These are phyloP conservation scores for Fusarium sp. DNA, from an alignment of 2,329 filamentous ascomycete genomes.

Conservation along the genomic window DNA sequence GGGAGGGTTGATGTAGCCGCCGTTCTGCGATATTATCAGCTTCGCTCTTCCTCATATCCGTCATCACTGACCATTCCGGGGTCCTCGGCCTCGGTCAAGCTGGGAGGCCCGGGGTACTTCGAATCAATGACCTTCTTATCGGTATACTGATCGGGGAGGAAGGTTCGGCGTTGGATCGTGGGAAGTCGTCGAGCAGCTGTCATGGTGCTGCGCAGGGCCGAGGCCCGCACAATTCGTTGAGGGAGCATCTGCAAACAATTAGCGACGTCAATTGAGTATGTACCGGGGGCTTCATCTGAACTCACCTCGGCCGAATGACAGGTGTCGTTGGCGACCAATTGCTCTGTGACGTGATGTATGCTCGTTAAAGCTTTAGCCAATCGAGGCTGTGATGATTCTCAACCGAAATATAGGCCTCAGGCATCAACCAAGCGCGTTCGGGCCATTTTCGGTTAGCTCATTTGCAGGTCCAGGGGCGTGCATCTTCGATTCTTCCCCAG, in stretches of 20 bases:
- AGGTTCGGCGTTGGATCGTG: conserved; percentile 68
- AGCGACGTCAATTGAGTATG: conserved; percentile 32
- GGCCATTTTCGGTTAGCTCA: conserved; percentile 47
- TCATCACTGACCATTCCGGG: conserved; percentile 70
- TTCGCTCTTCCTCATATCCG: conserved; percentile 9
- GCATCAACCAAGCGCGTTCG: conserved; percentile 45
- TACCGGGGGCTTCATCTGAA: background rate
- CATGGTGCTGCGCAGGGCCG: conserved; percentile 58
- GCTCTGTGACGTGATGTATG: conserved; percentile 51
- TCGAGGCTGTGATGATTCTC: conserved; percentile 51
- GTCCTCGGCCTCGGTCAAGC: conserved; percentile 70
- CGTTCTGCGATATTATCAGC: conserved; percentile 70
- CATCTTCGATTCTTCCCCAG: conserved; percentile 49
- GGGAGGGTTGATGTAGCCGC: conserved; percentile 84
- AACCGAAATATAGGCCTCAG: conserved; percentile 51
- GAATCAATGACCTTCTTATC: conserved; percentile 62
- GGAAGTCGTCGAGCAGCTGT: conserved; percentile 63
- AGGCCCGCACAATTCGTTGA: conserved; percentile 67
- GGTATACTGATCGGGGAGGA: conserved; percentile 64
- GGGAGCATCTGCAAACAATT: conserved; percentile 67
- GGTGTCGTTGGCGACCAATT: conserved; percentile 52
- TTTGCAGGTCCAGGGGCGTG: conserved; percentile 40
- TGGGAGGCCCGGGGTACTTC: conserved; percentile 63
- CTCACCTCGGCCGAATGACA: conserved; percentile 52
- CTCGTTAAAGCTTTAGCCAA: conserved; percentile 49